Base-by-base conservation (phyloP, 164 flowering plant species). In the Macadamia integrifolia region DNA sequence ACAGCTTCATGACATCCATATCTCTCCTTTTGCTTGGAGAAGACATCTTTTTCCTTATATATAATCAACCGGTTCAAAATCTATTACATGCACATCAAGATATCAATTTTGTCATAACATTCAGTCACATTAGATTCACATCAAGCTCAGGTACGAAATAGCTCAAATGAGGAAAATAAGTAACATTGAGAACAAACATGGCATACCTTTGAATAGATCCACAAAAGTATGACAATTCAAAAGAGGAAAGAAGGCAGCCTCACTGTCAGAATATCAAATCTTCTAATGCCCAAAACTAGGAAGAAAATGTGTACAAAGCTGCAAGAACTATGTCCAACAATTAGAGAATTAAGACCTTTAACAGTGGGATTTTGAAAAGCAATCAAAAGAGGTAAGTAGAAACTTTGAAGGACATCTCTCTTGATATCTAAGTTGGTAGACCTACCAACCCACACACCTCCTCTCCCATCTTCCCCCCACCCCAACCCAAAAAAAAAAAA, bases 1-100 rank as follows among this genome's bases (percentile, higher is more conserved):
- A 84, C 88, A 84, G 57, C 71, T 84, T 84, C 88, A 84, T 84
- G 61, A 84, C 86, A 79, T 84, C 88, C 88, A 82, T 82, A 17
- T 84, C 88, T 71, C 88, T 79, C 66, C 88, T 84, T 71, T 84
- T 84, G 74, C 86, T 82, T 69, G 88, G 86, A 58, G 88, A 84
- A 70, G 86, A 80, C 88, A 84, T 83, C 60, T 68, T 81, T 55
- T 60, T 23, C n/a, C 28, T 5, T 65, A 56, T 29, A 1, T 65
- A 62, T 65, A 52, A 65, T 18, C 10, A 11, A 56, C 12, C 56
- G 62, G 18, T 3, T 46, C 68, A n/a, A 50, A 71, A 70, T 68
- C 77, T 71, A 74, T 50, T 17, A 46, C 62, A 23, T 57, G 42
- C 42, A 13, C 43, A 13, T 49, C n/a, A 46, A 46, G 50, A 52